Base-by-base conservation (phyloP, 2,329 filamentous ascomycete genomes). In the Colletotrichum incanum region DNA sequence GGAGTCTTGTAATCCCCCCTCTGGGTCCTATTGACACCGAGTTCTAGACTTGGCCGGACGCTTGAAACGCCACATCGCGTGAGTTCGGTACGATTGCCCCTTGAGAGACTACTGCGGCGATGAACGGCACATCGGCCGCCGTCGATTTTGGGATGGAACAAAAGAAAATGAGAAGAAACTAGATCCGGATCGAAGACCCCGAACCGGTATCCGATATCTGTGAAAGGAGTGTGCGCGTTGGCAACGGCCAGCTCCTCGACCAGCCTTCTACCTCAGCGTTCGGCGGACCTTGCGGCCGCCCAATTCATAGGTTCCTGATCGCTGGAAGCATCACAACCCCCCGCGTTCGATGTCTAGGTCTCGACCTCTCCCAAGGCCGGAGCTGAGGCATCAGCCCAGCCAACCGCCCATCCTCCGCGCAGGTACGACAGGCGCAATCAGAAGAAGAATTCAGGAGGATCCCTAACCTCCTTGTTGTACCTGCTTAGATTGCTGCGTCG, bases 151-250 rank as follows among this genome's bases (percentile, higher is more conserved):
- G 34, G 37, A 20, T 34, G 55, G 23, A 41, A 41, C 18, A 54
- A 28, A 50, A 26, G 52, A 41, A 54, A 28, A 50, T 59, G n/a
- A 23, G 45, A 26, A 26, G 3, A 23, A 18, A n/a, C 5, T 58
- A 52, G 52, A 34, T 9, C 66, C 61, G 67, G 61, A 54, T 28
- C n/a, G 16, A 47, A 55, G 45, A 45, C 54, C 61, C 67, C 41
- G 50, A 65, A 39, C n/a, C 18, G 54, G 43, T 49, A 52, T 60
- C 54, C 7, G 14, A 12, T 2, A 50, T 49, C 61, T 49, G 37
- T 39, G 5, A 2, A 9, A 11, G 28, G 39, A 26, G 41, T 37
- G 18, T 28, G 18, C 45, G 65, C 20, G 26, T 34, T 7, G 5
- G 9, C 16, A 31, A 8, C 16, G 49, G 14, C 5, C 26, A 20